Conservation (phyloP, 345 rosid genomes). For the Clarkia xantiana region DNA sequence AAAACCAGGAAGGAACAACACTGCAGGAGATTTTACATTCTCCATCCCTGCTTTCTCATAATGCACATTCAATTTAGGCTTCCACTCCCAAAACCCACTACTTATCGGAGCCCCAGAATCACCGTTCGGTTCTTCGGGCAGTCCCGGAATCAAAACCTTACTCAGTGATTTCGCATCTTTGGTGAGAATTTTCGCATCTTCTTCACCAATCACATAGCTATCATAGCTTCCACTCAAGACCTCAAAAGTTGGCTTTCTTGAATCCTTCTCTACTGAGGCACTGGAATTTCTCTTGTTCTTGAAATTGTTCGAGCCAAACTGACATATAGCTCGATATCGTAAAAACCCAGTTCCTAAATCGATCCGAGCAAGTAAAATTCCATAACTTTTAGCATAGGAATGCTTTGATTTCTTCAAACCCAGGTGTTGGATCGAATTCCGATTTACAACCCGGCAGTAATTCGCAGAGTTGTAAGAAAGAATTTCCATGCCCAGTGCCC, state of each 20-base stretch:
- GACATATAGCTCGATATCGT: conserved; percentile 8
- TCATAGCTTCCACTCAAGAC: conserved; percentile 26
- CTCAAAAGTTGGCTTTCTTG: conserved; percentile 15
- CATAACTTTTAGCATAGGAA: conserved; percentile 9
- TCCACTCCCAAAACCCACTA: conserved; percentile 68
- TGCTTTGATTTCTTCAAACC: conserved; percentile 15
- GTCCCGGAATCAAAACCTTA: conserved; percentile 56
- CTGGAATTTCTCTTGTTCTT: conserved; percentile 8
- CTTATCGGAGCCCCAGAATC: conserved; percentile 37
- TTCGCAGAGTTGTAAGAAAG: conserved; percentile 29
- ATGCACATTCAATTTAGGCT: conserved; percentile 57
- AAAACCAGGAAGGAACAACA: conserved; percentile 90
- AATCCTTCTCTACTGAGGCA: conserved; percentile 9
- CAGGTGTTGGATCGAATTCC: conserved; percentile 17
- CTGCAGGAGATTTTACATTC: conserved; percentile 50
- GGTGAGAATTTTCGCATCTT: conserved; percentile 5
- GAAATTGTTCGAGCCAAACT: conserved; percentile 6
- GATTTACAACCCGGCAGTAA: conserved; percentile 15
- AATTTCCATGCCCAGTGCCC: conserved; percentile 39
- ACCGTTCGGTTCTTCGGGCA: conserved; percentile 49
- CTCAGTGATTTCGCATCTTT: conserved; percentile 19
- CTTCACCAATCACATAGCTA: conserved; percentile 44
- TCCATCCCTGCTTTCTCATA: conserved; percentile 62
- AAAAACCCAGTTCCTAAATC: conserved; percentile 16
- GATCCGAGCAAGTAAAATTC: conserved; percentile 10